These are phyloP conservation scores for Asterella californica DNA, from an alignment of 225 moss, liverwort and hornwort species.

Conservation along the genomic window DNA sequence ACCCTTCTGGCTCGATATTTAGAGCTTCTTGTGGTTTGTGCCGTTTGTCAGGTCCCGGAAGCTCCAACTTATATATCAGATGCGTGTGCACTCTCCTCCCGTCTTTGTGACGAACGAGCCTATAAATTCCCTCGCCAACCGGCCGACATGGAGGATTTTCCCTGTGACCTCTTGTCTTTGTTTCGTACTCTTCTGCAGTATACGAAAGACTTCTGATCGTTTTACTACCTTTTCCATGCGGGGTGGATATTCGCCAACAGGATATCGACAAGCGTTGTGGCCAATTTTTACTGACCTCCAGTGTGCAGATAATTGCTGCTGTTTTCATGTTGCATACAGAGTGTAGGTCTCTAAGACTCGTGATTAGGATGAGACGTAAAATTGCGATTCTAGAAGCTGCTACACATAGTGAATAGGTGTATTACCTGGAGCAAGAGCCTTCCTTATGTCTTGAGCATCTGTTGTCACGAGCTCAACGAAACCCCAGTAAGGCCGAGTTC, in stretches of 20 bases:
- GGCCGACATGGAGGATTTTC: constrained; percentile 63
- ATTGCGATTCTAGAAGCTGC: neutral
- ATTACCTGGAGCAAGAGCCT: constrained; percentile 54
- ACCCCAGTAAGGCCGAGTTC: constrained; percentile 59
- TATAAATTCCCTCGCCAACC: constrained; percentile 65
- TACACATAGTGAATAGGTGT: neutral
- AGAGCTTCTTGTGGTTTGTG: constrained; percentile 54
- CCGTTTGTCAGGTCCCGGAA: constrained; percentile 56
- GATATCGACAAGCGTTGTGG: neutral
- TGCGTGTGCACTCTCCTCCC: constrained; percentile 45
- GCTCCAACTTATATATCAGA: constrained; percentile 66
- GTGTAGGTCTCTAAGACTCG: neutral
- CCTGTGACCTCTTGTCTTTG: constrained; percentile 56
- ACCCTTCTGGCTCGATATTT: constrained; percentile 64
- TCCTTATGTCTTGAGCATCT: constrained; percentile 54
- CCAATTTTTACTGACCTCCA: neutral
- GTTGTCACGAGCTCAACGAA: constrained; percentile 73
- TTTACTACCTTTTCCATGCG: neutral
- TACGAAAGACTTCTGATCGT: neutral
- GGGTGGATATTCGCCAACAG: neutral
- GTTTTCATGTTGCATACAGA: neutral
- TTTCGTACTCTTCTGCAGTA: constrained; percentile 57
- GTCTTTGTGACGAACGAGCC: constrained; percentile 50
- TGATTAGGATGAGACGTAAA: no score
- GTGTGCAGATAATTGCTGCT: neutral